Evolutionary conservation across 257 asterid genomes (phyloP).

Genomic region (Coffea canephora): DNA sequence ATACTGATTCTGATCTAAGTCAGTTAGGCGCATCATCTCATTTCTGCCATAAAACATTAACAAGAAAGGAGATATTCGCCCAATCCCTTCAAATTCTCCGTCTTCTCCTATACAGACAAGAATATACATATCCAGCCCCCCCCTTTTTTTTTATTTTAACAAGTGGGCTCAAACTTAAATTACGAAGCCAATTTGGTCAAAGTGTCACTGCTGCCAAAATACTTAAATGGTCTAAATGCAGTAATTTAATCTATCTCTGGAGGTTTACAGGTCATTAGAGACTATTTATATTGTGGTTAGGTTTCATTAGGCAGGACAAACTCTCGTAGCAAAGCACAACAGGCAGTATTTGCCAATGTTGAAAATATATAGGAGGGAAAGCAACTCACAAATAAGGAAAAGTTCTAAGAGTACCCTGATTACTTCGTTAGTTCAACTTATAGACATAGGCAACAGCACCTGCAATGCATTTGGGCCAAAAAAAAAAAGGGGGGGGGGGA

Average conservation of each 20-base stretch:
- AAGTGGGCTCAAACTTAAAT: background rate
- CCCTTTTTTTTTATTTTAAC: background rate
- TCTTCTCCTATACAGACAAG: background rate
- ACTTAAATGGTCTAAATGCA: background rate
- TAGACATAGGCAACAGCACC: too few relatives aligned
- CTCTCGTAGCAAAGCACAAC: background rate
- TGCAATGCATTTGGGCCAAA: too few relatives aligned
- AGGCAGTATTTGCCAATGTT: background rate
- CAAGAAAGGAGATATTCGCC: background rate
- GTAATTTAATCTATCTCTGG: background rate
- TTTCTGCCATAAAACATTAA: background rate
- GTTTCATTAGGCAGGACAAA: background rate
- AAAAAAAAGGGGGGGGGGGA: too few relatives aligned
- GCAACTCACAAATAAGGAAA: background rate
- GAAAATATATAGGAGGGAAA: background rate
- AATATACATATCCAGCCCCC: background rate
- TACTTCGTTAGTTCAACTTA: too few relatives aligned
- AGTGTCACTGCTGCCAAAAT: background rate
- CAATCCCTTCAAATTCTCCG: background rate
- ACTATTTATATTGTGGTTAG: background rate
- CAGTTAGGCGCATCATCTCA: background rate
- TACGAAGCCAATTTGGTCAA: background rate
- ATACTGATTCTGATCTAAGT: background rate
- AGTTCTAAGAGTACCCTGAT: too few relatives aligned
- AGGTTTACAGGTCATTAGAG: background rate